A percentile compares a stretch with the other conserved stretches of the same genome.
These are phyloP conservation scores for Vitis hybrid DNA, from an alignment of 177 flowering plant genomes.

Conservation along the genomic window DNA sequence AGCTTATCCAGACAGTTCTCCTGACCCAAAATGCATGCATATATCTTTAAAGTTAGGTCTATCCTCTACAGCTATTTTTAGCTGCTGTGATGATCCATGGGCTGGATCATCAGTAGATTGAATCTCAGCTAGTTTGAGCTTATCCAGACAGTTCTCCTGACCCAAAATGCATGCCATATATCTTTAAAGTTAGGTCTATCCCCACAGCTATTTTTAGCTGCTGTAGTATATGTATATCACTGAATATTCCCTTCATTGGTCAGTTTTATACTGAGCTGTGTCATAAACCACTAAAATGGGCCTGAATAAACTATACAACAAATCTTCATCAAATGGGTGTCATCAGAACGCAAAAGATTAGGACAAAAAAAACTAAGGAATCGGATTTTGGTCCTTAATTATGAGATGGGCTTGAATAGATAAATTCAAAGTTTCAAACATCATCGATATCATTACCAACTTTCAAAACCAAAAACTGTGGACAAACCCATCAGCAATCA, in stretches of 20 bases:
- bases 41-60: too few species aligned
- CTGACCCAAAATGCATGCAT: too few species aligned
- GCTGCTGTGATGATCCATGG: neutral
- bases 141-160: too few species aligned
- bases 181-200: too few species aligned
- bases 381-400: conserved; percentile 7
- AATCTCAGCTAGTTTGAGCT: too few species aligned
- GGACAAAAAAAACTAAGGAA: conserved; percentile 5
- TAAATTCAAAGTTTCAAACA: conserved; percentile 3
- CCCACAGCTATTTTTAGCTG: neutral
- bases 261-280: neutral
- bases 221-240: neutral
- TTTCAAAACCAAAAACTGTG: conserved; percentile 11
- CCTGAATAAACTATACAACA: neutral
- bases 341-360: neutral
- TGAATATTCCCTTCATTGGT: neutral
- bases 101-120: too few species aligned
- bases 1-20: too few species aligned
- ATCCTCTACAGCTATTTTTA: too few species aligned
- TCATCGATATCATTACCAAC: conserved; percentile 7
- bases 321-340: neutral
- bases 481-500: conserved; percentile 11
- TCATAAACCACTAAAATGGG: neutral
- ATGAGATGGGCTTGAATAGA: neutral
- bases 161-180: too few species aligned